A percentile compares a stretch with the other conserved stretches of the same genome.
These are phyloP conservation scores for Lojkania enalia DNA, from an alignment of 2,329 filamentous ascomycete genomes.

Conservation along the genomic window DNA sequence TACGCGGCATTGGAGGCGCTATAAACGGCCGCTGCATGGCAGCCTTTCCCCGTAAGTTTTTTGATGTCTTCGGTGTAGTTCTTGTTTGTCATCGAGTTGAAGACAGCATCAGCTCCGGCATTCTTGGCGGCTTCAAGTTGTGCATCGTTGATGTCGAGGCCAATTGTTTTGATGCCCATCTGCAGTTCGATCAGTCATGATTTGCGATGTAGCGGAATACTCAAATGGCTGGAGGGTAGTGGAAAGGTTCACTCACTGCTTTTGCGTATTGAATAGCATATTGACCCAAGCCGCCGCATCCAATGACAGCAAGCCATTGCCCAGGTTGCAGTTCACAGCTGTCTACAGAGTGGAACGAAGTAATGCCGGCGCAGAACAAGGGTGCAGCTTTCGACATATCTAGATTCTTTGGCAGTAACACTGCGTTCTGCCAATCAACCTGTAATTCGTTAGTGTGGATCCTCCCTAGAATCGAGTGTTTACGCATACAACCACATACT, in stretches of 20 bases:
- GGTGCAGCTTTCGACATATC: constrained; percentile 46
- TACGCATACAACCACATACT: too few species aligned
- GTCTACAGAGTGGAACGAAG: constrained; percentile 41
- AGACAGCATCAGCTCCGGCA: constrained; percentile 48
- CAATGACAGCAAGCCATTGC: constrained; percentile 50
- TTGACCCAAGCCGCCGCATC: constrained; percentile 52
- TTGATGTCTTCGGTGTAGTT: constrained; percentile 47
- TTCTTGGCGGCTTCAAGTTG: constrained; percentile 47
- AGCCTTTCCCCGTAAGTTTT: constrained; percentile 47
- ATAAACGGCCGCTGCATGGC: constrained; percentile 49
- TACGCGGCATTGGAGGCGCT: constrained; percentile 46
- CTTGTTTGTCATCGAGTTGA: constrained; percentile 48
- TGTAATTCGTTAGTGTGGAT: too few species aligned
- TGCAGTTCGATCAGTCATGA: constrained; percentile 7
- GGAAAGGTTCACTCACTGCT: constrained; percentile 31
- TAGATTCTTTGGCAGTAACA: constrained; percentile 44
- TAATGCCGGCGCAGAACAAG: constrained; percentile 57
- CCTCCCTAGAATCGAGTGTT: too few species aligned
- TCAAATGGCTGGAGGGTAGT: too few species aligned
- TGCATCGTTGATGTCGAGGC: constrained; percentile 50
- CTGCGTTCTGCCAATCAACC: constrained; percentile 52
- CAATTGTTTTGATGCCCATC: constrained; percentile 50
- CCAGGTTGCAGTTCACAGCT: constrained; percentile 37
- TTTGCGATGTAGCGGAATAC: background rate
- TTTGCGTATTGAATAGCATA: constrained; percentile 54